Evolutionary conservation across 345 rosid species (phyloP).

Genomic region (Sisymbrium irio): DNA sequence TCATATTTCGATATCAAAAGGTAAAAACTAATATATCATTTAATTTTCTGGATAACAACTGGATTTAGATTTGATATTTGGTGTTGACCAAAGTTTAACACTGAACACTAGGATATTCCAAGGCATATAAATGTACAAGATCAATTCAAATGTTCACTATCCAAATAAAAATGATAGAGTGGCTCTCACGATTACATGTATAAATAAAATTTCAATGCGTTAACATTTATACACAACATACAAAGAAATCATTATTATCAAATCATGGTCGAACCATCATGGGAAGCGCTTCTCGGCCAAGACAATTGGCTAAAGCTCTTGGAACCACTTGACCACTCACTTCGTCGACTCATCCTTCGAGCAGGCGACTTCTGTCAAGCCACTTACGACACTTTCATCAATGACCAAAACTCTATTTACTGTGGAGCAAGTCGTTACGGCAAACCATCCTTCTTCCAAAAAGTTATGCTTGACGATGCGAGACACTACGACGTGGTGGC

Average conservation of each 20-base stretch:
- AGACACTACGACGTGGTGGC: conserved; percentile 46
- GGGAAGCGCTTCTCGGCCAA: conserved; percentile 64
- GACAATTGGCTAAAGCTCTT: conserved; percentile 65
- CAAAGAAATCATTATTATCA: too few species aligned
- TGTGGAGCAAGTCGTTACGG: conserved; percentile 84
- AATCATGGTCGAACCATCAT: conserved; percentile 39
- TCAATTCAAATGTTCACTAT: conserved; percentile 13
- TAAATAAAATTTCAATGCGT: background rate
- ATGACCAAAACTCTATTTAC: conserved; percentile 69
- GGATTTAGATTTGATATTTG: too few species aligned
- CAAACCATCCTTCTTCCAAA: conserved; percentile 52
- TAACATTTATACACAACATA: conserved; percentile 7
- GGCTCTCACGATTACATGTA: conserved; percentile 24
- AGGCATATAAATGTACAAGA: too few species aligned
- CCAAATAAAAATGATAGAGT: background rate
- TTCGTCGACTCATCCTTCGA: conserved; percentile 69
- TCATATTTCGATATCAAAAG: background rate
- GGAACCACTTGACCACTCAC: conserved; percentile 62
- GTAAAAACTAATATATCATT: background rate
- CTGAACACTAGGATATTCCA: conserved; percentile 26
- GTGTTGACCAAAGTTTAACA: too few species aligned
- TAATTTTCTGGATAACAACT: conserved; percentile 5
- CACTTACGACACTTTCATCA: conserved; percentile 88
- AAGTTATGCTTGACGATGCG: conserved; percentile 62
- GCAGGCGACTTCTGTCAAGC: conserved; percentile 87